Percentiles rank a stretch among this genome's conserved stretches.
Conservation (phyloP, 2,329 filamentous ascomycete species). For the Fusarium poae region DNA sequence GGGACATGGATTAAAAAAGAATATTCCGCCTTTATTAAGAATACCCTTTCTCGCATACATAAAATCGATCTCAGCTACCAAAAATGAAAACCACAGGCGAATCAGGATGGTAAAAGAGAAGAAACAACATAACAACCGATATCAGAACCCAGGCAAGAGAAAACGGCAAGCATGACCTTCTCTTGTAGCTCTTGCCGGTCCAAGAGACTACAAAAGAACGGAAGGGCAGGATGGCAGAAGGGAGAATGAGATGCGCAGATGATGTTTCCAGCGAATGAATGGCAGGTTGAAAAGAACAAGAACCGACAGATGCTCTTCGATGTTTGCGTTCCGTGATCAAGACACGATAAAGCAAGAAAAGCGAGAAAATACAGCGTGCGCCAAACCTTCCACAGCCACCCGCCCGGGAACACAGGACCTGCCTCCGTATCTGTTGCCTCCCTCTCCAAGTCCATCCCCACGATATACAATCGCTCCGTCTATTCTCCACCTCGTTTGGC, state of each 20-base stretch:
- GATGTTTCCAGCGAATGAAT: conserved; percentile 13
- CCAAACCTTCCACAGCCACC: conserved; percentile 33
- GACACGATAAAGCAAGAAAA: conserved; percentile 18
- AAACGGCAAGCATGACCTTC: conserved; percentile 7
- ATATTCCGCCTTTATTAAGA: conserved; percentile 51
- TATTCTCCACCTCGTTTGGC: conserved; percentile 21
- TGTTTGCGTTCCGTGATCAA: conserved; percentile 16
- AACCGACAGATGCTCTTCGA: conserved; percentile 23
- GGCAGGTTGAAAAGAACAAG: conserved; percentile 19
- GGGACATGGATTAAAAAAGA: conserved; percentile 32
- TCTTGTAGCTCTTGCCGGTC: conserved; percentile 5
- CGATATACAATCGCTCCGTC: conserved; percentile 19
- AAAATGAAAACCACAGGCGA: conserved; percentile 31
- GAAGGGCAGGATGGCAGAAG: conserved; percentile 18
- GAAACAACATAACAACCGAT: conserved; percentile 32
- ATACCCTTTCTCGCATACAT: conserved; percentile 45
- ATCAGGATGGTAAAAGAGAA: conserved; percentile 41
- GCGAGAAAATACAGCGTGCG: conserved; percentile 45
- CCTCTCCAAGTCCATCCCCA: conserved; percentile 29
- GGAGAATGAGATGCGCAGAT: conserved; percentile 11
- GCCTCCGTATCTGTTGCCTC: conserved; percentile 31
- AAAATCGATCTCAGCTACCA: conserved; percentile 35
- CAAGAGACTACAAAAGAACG: conserved; percentile 8
- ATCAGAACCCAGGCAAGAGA: conserved; percentile 40
- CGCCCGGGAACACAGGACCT: conserved; percentile 31